Base-by-base conservation (phyloP, 2,329 filamentous ascomycete genomes). In the Colletotrichum falcatum region DNA sequence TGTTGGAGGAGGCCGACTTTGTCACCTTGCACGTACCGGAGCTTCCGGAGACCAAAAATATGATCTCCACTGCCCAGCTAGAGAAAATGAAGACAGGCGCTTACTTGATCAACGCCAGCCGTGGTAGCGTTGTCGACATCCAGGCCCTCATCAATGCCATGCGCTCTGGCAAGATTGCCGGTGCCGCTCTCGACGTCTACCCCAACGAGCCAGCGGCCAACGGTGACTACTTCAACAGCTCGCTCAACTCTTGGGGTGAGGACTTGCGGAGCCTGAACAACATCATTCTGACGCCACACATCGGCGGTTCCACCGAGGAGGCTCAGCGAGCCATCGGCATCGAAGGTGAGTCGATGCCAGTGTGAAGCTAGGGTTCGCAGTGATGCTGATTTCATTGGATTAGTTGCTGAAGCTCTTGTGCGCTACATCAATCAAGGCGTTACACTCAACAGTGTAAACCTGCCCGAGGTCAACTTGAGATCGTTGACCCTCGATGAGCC, bases 241-340 rank as follows among this genome's bases (percentile, higher is more conserved):
- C 88, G 58, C 86, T 99, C 70, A 97, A 97, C 82, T 74, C 83
- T 12, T 99, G 94, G 94, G 92, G 90, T 35, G 91, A 95, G 77
- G 95, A 98, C 72, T 88, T 99, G 58, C 90, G 94, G 64, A 88
- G 88, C 62, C 85, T 98, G 71, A 96, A 91, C 83, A 99, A 99
- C 83, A 86, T 99, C 75, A 97, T 99, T 75, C 87, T 99, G 60
- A 97, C 95, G 1, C 96, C 96, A 28, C 96, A 99, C 81, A 98
- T 99, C 78, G 96, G 96, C 76, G 96, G 96, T 66, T 97, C 94
- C 82, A 99, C 96, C 0, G 96, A 99, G 83, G 96, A 99, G 83
- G 96, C 96, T 6, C 96, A 99, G 84, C 91, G 93, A 69, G 95
- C 96, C 20, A 99, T 99, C 79, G 96, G 96, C 75, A 88, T 97